Evolutionary conservation across 441 rosid species (phyloP), one percentile per base, ranked within the genome.

Genomic region (Corymbia calophylla): DNA sequence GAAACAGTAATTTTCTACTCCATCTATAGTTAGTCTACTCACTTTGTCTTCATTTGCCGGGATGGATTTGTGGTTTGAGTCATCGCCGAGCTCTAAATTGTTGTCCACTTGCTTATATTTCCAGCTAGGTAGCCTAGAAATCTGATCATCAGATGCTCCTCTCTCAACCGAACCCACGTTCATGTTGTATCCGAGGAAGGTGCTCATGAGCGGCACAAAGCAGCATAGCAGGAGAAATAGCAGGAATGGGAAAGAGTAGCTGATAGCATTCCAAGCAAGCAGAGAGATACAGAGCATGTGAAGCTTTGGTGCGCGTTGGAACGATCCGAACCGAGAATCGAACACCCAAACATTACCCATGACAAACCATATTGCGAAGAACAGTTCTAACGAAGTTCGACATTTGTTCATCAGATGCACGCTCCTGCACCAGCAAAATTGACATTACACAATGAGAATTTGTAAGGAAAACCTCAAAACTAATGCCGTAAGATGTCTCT

Each of bases 311-410:
- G 99, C 96, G 62, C 88, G 93, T 14, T 92, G 93, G 94, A 96
- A 96, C 3, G 99, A 95, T 77, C 97, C 97, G 7, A 97, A 95
- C 29, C 98, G 95, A 6, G 99, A 95, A 94, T 98, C 99, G 0
- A 98, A 98, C 60, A 97, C 97, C 99, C 99, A 98, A 25, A 96
- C 99, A 68, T 97, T 97, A 18, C 99, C 99, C 97, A 96, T 95
- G 87, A 98, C 99, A 91, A 97, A 96, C 96, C 96, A 95, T 88
- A 94, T 94, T 5, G 96, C 96, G 51, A 93, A 95, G 93, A 95
- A 95, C 87, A 95, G 95, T 89, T 95, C 96, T 6, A 98, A 93
- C 0, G 97, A 98, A 31, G 98, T 95, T 91, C 96, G 95, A 90
- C 99, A 97, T 90, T 92, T 98, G 95, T 95, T 96, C 98, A 95